These are phyloP conservation scores for Saturnispora silvae DNA, from an alignment of 805 yeast species.

Conservation along the genomic window DNA sequence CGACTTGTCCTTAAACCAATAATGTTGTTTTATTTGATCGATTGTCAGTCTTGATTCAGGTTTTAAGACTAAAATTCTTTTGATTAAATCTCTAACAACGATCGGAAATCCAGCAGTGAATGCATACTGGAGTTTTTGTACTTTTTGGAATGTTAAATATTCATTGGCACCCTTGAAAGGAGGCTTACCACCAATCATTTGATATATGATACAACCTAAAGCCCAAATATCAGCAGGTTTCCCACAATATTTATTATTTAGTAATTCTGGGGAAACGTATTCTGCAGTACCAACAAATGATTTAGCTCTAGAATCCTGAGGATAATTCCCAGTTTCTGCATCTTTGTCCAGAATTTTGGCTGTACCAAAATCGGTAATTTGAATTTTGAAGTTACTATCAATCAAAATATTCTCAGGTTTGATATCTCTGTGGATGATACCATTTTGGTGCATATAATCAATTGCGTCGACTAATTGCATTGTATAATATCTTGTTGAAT, in stretches of 20 bases:
- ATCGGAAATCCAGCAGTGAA: slow-evolving; percentile 79
- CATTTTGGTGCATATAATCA: slow-evolving; percentile 59
- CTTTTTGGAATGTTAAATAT: slow-evolving; percentile 71
- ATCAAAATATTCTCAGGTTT: slow-evolving; percentile 75
- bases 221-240: slow-evolving; percentile 56
- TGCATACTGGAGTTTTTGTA: slow-evolving; percentile 70
- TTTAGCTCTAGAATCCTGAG: slow-evolving; percentile 57
- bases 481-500: slow-evolving; percentile 53
- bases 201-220: slow-evolving; percentile 48
- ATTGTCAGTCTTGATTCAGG: slow-evolving; percentile 56
- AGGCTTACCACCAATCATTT: slow-evolving; percentile 57
- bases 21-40: slow-evolving; percentile 48
- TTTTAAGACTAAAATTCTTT: slow-evolving; percentile 51
- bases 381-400: slow-evolving; percentile 48
- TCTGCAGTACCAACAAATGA: slow-evolving; percentile 85
- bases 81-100: slow-evolving; percentile 60
- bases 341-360: slow-evolving; percentile 58
- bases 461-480: slow-evolving; percentile 71
- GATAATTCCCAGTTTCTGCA: slow-evolving; percentile 44
- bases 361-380: slow-evolving; percentile 78
- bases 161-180: slow-evolving; percentile 82
- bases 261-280: slow-evolving; percentile 70
- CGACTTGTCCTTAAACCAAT: slow-evolving; percentile 46
- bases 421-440: slow-evolving; percentile 71
- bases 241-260: slow-evolving; percentile 61